Conservation (phyloP, 768 basidiomycete species). For the Sarcomyxa edulis region DNA sequence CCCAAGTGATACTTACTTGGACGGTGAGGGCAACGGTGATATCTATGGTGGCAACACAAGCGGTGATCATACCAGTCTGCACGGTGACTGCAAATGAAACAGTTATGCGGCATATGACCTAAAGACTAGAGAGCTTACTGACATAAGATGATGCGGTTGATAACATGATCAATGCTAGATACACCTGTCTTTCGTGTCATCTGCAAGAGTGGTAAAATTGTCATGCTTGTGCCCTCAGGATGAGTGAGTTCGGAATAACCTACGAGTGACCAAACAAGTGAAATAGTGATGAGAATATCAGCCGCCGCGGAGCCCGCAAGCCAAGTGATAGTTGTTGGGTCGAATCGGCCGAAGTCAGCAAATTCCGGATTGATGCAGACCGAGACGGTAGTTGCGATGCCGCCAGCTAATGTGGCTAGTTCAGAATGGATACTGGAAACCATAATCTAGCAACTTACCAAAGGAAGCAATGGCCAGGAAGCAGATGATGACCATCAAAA, state of each 20-base stretch:
- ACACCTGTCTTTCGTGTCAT: constrained; percentile 3
- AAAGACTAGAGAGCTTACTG: neutral
- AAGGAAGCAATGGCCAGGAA: neutral
- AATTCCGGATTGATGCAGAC: neutral
- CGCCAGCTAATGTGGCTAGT: too few species aligned
- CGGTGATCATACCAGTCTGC: constrained; percentile 6
- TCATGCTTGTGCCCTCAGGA: too few species aligned
- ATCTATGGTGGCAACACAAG: constrained; percentile 4
- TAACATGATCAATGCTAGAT: constrained; percentile 2
- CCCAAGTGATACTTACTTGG: constrained; percentile 1
- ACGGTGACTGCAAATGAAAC: too few species aligned
- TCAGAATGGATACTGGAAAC: too few species aligned
- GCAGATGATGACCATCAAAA: neutral
- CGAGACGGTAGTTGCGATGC: constrained; percentile 1
- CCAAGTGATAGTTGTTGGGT: constrained; percentile 1
- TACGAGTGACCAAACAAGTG: neutral
- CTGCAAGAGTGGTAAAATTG: too few species aligned
- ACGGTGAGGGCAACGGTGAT: constrained; percentile 3
- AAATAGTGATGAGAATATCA: constrained; percentile 1
- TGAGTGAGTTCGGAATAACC: too few species aligned
- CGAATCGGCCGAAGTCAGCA: neutral
- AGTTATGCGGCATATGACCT: too few species aligned
- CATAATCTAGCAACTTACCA: neutral
- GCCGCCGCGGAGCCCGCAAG: constrained; percentile 1
- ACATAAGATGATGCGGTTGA: constrained; percentile 5